A percentile compares a stretch with the other conserved stretches of the same genome.
Evolutionary conservation across 805 yeast species (phyloP).

Genomic region (Suhomyces sp.): DNA sequence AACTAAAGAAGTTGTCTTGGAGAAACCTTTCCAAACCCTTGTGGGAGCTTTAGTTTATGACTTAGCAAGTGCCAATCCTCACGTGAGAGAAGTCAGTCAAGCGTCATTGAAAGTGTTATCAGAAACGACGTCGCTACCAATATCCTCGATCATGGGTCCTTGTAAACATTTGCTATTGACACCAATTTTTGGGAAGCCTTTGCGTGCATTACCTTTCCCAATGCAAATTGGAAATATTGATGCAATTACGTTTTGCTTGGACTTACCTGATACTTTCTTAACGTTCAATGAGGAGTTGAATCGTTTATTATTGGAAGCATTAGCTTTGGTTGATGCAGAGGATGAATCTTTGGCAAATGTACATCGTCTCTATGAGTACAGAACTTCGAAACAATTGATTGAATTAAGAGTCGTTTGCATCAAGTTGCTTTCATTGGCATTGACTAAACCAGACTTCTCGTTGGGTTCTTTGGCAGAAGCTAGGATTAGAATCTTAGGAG

Average conservation of each 20-base stretch:
- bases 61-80: constrained; percentile 80
- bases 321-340: constrained; percentile 95
- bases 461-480: constrained; percentile 73
- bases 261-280: constrained; percentile 75
- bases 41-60: constrained; percentile 91
- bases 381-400: constrained; percentile 84
- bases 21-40: constrained; percentile 75
- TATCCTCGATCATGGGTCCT: constrained; percentile 74
- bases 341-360: constrained; percentile 92
- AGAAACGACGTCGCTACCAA: constrained; percentile 64
- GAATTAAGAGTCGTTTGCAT: constrained; percentile 90
- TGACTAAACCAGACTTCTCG: constrained; percentile 81
- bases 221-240: constrained; percentile 99
- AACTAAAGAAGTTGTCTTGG: constrained; percentile 59
- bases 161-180: constrained; percentile 80
- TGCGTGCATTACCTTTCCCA: constrained; percentile 94
- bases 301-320: constrained; percentile 81
- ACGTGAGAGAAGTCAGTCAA: constrained; percentile 81
- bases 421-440: constrained; percentile 73
- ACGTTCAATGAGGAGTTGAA: constrained; percentile 87
- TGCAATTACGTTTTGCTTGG: constrained; percentile 89
- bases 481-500: constrained; percentile 83
- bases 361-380: constrained; percentile 79
- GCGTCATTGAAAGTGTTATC: constrained; percentile 65
- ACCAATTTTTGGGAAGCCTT: constrained; percentile 95